Evolutionary conservation across 2,329 filamentous ascomycete species (phyloP), one percentile per base, ranked within the genome.

Genomic region (Botrytis squamosa): DNA sequence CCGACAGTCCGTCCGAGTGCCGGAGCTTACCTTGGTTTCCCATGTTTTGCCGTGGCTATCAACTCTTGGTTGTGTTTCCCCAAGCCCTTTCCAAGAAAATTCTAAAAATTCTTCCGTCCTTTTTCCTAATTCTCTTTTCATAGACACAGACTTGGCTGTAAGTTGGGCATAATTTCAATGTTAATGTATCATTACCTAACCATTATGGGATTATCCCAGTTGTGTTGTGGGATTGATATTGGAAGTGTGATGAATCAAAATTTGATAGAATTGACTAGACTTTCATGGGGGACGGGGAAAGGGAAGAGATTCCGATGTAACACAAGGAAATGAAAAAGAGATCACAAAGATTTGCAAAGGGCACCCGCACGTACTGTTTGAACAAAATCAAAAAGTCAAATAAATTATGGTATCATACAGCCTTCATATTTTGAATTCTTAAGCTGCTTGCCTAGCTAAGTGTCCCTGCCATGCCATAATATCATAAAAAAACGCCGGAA

Each of bases 401-500:
- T 38, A 42, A 71, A 44, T 69, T 79, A 80, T 80, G 78, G 76
- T 81, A 81, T 81, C 80, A 81, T 80, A 75, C 74, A 78, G 79
- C 79, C 79, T 75, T 77, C 72, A 80, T 80, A 81, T 80, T 73
- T 70, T 70, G 65, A 63, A 55, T 70, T 70, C 55, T 64, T 25
- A 74, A 66, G 68, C 72, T 76, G 75, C 70, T 75, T 77, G 73
- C 77, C 78, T 80, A 81, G 77, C 77, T 80, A 79, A 77, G 78
- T 76, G 60, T 76, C 76, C 77, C 74, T 76, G 75, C 79, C 76
- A 78, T 78, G 76, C 79, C 78, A 78, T 80, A 77, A 80, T 79
- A 78, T 80, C 80, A 79, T 81, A 76, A 78, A 80, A 80, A 77
- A 80, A 81, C 79, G 80, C 80, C 80, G 70, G 60, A 70, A 70